Percentiles rank a stretch among this genome's conserved stretches.
Conservation (phyloP, 768 basidiomycete genomes). For the Russula dissimulans region DNA sequence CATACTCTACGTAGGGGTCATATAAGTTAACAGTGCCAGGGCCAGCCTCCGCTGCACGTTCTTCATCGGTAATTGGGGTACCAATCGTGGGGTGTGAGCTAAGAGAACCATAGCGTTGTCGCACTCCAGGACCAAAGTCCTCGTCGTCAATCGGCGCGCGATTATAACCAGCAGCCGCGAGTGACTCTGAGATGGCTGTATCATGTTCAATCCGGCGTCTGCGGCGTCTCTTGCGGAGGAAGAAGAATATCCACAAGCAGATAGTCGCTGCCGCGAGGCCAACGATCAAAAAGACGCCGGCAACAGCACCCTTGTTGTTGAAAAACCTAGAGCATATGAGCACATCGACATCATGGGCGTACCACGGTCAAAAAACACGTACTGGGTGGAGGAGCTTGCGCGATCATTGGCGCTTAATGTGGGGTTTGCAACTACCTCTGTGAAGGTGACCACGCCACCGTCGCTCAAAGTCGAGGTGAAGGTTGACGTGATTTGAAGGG, state of each 20-base stretch:
- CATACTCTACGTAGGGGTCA: conserved; percentile 14
- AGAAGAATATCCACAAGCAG: conserved; percentile 62
- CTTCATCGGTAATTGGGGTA: conserved; percentile 18
- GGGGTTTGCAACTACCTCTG: conserved; percentile 58
- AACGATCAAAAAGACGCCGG: conserved; percentile 84
- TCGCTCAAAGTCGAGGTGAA: conserved; percentile 45
- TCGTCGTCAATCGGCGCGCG: conserved; percentile 54
- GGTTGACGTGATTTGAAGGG: conserved; percentile 48
- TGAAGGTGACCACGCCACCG: conserved; percentile 49
- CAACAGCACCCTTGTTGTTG: conserved; percentile 79
- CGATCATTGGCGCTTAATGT: conserved; percentile 48
- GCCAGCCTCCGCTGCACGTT: not conserved
- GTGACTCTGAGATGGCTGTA: conserved; percentile 57
- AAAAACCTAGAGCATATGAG: conserved; percentile 56
- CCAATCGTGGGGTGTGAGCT: conserved; percentile 18
- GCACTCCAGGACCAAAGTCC: conserved; percentile 20
- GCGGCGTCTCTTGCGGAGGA: conserved; percentile 54
- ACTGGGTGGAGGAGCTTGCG: conserved; percentile 41
- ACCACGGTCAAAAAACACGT: conserved; percentile 1
- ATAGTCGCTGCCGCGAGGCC: conserved; percentile 70
- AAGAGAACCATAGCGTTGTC: conserved; percentile 21
- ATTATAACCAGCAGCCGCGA: conserved; percentile 62
- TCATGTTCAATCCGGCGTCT: conserved; percentile 58
- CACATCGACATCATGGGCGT: not conserved
- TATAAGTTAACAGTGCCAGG: not conserved